Percentiles rank a stretch among this genome's conserved stretches.
These are phyloP conservation scores for Aspergillus pseudoterreus DNA, from an alignment of 2,329 filamentous ascomycete genomes.

Conservation along the genomic window DNA sequence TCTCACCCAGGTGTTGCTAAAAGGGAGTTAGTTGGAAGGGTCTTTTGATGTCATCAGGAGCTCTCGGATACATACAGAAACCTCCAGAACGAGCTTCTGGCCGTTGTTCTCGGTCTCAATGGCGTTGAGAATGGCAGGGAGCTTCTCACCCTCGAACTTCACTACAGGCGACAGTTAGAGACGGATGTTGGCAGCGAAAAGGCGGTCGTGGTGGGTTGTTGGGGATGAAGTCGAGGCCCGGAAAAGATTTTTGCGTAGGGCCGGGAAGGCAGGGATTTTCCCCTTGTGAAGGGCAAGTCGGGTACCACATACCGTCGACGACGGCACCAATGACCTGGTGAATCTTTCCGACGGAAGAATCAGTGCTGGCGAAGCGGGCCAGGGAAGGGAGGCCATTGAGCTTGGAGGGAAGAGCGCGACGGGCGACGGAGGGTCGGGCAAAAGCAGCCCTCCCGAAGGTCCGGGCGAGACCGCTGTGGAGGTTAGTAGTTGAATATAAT, in stretches of 20 bases:
- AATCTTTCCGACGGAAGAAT: slow-evolving; percentile 59
- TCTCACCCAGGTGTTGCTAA: slow-evolving; percentile 99
- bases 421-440: slow-evolving; percentile 52
- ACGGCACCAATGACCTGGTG: slow-evolving; percentile 95
- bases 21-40: slow-evolving; percentile 18
- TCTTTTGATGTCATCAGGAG: slow-evolving; percentile 14
- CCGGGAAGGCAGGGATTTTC: slow-evolving; percentile 12
- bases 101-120: slow-evolving; percentile 87
- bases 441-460: slow-evolving; percentile 59
- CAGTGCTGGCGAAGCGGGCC: slow-evolving; percentile 61
- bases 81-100: slow-evolving; percentile 93
- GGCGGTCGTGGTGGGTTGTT: slow-evolving; percentile 27
- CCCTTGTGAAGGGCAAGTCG: slow-evolving; percentile 17
- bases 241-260: slow-evolving; percentile 27
- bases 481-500: slow-evolving; percentile 4
- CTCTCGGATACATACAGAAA: slow-evolving; percentile 66
- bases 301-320: slow-evolving; percentile 75
- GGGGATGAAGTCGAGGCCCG: slow-evolving; percentile 34
- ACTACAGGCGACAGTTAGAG: slow-evolving; percentile 56
- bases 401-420: slow-evolving; percentile 55
- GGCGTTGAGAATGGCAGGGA: slow-evolving; percentile 96
- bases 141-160: slow-evolving; percentile 92
- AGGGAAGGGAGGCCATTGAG: slow-evolving; percentile 58
- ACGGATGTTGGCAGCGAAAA: slow-evolving; percentile 16
- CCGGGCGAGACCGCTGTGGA: slow-evolving; percentile 61